Percentiles rank a stretch among this genome's conserved stretches.
These are phyloP conservation scores for Bisporella sp. DNA, from an alignment of 2,329 filamentous ascomycete genomes.

Conservation along the genomic window DNA sequence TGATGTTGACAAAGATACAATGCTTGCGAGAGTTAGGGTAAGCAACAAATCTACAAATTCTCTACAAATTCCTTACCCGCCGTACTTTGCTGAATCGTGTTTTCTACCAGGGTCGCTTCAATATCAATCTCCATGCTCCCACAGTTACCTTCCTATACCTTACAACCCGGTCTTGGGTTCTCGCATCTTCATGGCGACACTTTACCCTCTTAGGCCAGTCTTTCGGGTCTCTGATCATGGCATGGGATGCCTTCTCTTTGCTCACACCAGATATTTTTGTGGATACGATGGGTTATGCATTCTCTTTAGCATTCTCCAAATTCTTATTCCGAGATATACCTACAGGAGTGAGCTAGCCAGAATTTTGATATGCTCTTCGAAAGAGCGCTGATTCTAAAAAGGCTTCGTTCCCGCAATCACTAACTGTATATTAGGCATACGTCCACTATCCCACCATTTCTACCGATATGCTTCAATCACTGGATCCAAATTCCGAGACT, in stretches of 20 bases:
- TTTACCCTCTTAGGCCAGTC: conserved; percentile 95
- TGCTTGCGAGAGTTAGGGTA: conserved; percentile 71
- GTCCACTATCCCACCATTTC: conserved; percentile 98
- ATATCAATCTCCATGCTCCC: conserved; percentile 79
- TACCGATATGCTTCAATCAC: conserved; percentile 88
- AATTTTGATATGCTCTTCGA: too few species aligned
- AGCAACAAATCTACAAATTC: conserved; percentile 7
- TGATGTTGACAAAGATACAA: conserved; percentile 72
- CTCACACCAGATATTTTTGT: conserved; percentile 90
- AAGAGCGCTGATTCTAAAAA: too few species aligned
- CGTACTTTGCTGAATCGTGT: too few species aligned
- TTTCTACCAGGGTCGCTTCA: conserved; percentile 66
- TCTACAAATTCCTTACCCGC: neutral
- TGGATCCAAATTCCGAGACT: conserved; percentile 54
- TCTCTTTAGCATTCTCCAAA: conserved; percentile 75
- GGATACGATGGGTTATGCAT: conserved; percentile 98
- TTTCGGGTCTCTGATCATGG: conserved; percentile 77
- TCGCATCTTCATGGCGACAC: conserved; percentile 79
- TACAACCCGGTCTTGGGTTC: conserved; percentile 77
- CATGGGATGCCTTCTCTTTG: conserved; percentile 88
- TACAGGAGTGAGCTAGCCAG: conserved; percentile 43
- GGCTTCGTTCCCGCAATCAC: neutral
- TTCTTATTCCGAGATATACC: conserved; percentile 74
- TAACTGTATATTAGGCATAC: conserved; percentile 54
- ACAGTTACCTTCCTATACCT: conserved; percentile 87